These are phyloP conservation scores for Sporothrix pallida DNA, from an alignment of 2,329 filamentous ascomycete species.

Conservation along the genomic window DNA sequence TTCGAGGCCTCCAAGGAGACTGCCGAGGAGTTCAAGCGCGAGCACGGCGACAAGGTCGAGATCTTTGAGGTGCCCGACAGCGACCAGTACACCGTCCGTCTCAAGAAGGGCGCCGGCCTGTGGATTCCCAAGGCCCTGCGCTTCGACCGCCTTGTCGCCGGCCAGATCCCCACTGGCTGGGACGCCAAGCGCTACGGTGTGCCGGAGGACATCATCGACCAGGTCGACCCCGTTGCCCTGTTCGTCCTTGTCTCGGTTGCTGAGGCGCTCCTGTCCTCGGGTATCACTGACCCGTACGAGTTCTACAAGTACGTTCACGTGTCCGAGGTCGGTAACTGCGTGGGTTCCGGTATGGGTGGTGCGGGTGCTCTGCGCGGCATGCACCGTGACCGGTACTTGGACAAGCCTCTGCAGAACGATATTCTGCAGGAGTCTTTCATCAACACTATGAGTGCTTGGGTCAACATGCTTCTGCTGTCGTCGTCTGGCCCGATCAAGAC, in stretches of 20 bases:
- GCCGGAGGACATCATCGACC: slow-evolving; percentile 95
- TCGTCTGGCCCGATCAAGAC: slow-evolving; percentile 99
- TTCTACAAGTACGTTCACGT: slow-evolving; percentile 99
- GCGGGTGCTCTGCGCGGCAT: slow-evolving; percentile 90
- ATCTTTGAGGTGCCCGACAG: slow-evolving; percentile 94
- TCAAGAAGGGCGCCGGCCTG: slow-evolving; percentile 93
- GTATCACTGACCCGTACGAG: slow-evolving; percentile 98
- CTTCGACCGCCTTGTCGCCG: slow-evolving; percentile 96
- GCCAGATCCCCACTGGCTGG: slow-evolving; percentile 97
- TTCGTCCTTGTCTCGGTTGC: slow-evolving; percentile 94
- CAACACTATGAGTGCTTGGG: slow-evolving; percentile 99
- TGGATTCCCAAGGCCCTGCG: slow-evolving; percentile 96
- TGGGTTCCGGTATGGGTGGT: slow-evolving; percentile 98
- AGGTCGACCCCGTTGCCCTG: slow-evolving; percentile 95
- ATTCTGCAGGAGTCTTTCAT: slow-evolving; percentile 99
- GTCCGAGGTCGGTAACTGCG: slow-evolving; percentile 96
- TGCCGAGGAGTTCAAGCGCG: slow-evolving; percentile 93
- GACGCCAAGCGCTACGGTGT: slow-evolving; percentile 95
- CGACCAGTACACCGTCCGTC: slow-evolving; percentile 89
- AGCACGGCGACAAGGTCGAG: slow-evolving; percentile 97
- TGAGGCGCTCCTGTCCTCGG: slow-evolving; percentile 86
- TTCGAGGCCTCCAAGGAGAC: slow-evolving; percentile 98
- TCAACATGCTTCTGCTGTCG: slow-evolving; percentile 97
- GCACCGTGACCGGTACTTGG: slow-evolving; percentile 97
- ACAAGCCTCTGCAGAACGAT: slow-evolving; percentile 97